Percentiles rank a stretch among this genome's conserved stretches.
phyloP scores from a whole-genome alignment of 192 early-diverging fungal genomes.

The Coemansia sp. region DNA sequence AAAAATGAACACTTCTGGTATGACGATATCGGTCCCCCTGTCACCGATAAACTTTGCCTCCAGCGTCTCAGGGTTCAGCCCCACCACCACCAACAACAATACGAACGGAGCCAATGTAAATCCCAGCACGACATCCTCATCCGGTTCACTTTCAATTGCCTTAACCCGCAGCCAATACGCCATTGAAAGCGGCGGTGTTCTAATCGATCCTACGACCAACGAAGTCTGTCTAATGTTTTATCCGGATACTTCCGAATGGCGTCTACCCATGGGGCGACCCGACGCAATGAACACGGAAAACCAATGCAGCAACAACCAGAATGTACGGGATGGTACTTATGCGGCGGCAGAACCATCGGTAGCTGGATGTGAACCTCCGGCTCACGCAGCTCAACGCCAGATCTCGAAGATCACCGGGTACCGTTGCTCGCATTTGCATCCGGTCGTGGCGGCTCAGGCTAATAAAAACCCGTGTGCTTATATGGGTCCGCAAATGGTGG shows the following conservation, averaged over 20 bases:
- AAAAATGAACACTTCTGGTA: background rate
- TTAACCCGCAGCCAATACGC: conserved; percentile 47
- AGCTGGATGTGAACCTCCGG: conserved; percentile 43
- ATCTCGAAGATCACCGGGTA: conserved; percentile 46
- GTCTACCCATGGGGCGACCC: conserved; percentile 44
- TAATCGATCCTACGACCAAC: conserved; percentile 44
- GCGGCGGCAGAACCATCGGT: conserved; percentile 18
- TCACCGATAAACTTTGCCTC: conserved; percentile 1
- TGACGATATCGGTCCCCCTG: conserved; percentile 1
- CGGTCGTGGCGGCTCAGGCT: conserved; percentile 12
- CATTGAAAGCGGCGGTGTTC: conserved; percentile 43
- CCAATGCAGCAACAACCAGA: background rate
- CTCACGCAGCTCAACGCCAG: conserved; percentile 42
- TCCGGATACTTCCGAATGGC: conserved; percentile 53
- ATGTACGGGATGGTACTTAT: background rate
- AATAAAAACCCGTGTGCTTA: conserved; percentile 29
- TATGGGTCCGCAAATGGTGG: conserved; percentile 47
- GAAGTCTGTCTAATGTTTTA: conserved; percentile 53
- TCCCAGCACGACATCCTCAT: background rate
- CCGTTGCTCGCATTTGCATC: conserved; percentile 48
- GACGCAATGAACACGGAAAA: conserved; percentile 19
- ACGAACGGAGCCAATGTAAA: background rate
- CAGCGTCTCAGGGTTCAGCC: background rate
- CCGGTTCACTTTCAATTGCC: conserved; percentile 10
- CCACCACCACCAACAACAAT: background rate